A percentile compares a stretch with the other conserved stretches of the same genome.
Evolutionary conservation across 768 basidiomycete species (phyloP).

Genomic region (Amanita polypyramis): DNA sequence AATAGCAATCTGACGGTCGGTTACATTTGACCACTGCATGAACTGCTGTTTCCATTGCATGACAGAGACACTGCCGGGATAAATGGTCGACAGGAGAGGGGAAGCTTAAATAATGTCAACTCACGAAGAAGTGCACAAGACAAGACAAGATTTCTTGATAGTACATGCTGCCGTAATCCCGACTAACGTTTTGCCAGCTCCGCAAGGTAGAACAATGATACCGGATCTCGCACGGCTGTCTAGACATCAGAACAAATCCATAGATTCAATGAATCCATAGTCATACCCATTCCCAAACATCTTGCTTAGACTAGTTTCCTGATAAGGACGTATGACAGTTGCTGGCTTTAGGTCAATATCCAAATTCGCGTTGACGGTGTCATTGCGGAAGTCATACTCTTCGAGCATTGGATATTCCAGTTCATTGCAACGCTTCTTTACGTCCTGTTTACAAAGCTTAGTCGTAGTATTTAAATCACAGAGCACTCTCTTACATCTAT

Average conservation of each 20-base stretch:
- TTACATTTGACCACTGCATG: slow-evolving; percentile 97
- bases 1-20: slow-evolving; percentile 91
- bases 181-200: slow-evolving; percentile 96
- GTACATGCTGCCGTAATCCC: slow-evolving; percentile 99
- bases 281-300: slow-evolving; percentile 98
- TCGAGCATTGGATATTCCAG: slow-evolving; percentile 97
- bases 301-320: slow-evolving; percentile 96
- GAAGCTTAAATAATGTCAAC: slow-evolving; percentile 19
- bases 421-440: slow-evolving; percentile 94
- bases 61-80: slow-evolving; percentile 60
- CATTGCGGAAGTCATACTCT: slow-evolving; percentile 98
- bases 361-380: slow-evolving; percentile 90
- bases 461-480: not conserved
- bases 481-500: slow-evolving; percentile 63
- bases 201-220: slow-evolving; percentile 96
- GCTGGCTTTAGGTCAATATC: slow-evolving; percentile 98
- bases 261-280: not conserved
- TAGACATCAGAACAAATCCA: not conserved
- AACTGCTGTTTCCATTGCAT: slow-evolving; percentile 99
- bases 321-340: slow-evolving; percentile 95
- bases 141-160: slow-evolving; percentile 97
- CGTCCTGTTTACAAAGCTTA: slow-evolving; percentile 44
- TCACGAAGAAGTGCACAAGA: slow-evolving; percentile 95
- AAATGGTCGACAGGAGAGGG: slow-evolving; percentile 7
- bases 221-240: slow-evolving; percentile 89